These are phyloP conservation scores for Artemisia argyi DNA, from an alignment of 129 eudicot species.

Conservation along the genomic window DNA sequence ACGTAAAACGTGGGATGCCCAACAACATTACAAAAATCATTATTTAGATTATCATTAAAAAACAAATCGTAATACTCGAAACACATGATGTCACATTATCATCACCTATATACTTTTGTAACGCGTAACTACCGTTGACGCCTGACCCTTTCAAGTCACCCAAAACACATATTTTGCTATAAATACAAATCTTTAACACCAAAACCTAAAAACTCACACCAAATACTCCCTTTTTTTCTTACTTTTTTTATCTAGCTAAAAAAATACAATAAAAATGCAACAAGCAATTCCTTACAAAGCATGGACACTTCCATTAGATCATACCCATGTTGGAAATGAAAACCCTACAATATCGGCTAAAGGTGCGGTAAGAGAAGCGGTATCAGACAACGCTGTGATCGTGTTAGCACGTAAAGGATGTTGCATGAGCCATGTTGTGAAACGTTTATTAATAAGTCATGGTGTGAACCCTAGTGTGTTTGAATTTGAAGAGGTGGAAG, in stretches of 20 bases:
- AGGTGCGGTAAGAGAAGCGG: constrained; percentile 38
- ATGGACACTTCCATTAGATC: constrained; percentile 14
- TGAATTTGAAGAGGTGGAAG: constrained; percentile 65
- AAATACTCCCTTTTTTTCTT: no score
- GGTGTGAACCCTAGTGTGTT: constrained; percentile 71
- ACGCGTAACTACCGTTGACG: constrained; percentile 43
- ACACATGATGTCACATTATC: constrained; percentile 18
- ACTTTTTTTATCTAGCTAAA: not conserved
- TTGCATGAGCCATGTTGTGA: constrained; percentile 74
- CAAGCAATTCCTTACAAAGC: constrained; percentile 42
- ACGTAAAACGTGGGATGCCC: constrained; percentile 39
- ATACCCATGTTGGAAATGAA: not conserved
- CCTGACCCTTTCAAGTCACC: constrained; percentile 44
- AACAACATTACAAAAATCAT: constrained; percentile 18
- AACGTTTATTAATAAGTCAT: constrained; percentile 49
- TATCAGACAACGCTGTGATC: constrained; percentile 63
- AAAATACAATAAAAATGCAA: constrained; percentile 23
- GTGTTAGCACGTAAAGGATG: constrained; percentile 67
- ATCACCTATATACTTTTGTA: constrained; percentile 19
- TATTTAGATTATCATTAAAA: not conserved
- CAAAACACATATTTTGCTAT: constrained; percentile 19
- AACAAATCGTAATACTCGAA: not conserved
- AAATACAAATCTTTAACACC: constrained; percentile 14
- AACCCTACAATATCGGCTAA: not conserved
- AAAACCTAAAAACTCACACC: constrained; percentile 8